Evolutionary conservation across 305 asterid genomes (phyloP).

Genomic region (Solanum hybrid): DNA sequence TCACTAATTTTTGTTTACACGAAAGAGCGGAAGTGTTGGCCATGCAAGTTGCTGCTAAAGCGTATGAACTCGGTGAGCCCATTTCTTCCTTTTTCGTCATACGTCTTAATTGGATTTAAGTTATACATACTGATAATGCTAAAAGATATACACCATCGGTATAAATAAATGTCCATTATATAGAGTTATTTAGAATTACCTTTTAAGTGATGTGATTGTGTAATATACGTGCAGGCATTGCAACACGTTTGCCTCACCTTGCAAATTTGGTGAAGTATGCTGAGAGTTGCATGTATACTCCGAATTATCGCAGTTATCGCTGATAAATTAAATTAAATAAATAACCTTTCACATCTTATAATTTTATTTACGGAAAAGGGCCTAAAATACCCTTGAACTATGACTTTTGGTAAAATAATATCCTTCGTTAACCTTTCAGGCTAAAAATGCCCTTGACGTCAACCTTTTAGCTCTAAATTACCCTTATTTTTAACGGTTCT

Average conservation of each 20-base stretch:
- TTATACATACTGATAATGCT: neutral
- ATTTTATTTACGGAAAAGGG: too few relatives aligned
- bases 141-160: neutral
- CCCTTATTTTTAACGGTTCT: too few relatives aligned
- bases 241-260: conserved; percentile 72
- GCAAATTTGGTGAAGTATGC: conserved; percentile 70
- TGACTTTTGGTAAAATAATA: too few relatives aligned
- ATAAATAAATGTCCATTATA: neutral
- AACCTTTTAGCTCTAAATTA: too few relatives aligned
- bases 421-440: too few relatives aligned
- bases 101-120: neutral
- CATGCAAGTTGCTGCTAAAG: conserved; percentile 81
- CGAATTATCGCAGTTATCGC: conserved; percentile 58
- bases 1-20: neutral
- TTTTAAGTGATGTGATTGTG: neutral
- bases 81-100: neutral
- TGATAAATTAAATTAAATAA: conserved; percentile 10
- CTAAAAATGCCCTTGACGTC: too few relatives aligned
- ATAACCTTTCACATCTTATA: neutral
- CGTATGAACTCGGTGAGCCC: conserved; percentile 72
- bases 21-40: conserved; percentile 84
- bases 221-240: conserved; percentile 37
- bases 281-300: conserved; percentile 94
- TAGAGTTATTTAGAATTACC: neutral
- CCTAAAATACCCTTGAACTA: too few relatives aligned